phyloP scores from a whole-genome alignment of 140 eudicot genomes.

The Flaveria floridana region DNA sequence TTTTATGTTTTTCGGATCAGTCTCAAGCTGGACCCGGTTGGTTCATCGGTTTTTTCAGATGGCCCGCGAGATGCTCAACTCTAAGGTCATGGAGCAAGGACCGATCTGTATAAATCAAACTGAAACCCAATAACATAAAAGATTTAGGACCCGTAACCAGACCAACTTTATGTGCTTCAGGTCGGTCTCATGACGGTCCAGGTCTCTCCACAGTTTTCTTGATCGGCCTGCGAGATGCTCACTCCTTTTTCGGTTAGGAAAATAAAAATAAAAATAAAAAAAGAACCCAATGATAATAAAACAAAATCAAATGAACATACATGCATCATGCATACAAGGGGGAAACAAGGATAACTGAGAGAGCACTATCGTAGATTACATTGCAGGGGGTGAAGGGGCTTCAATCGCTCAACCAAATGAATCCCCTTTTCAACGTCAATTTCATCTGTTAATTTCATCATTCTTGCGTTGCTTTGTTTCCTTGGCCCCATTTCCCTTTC shows the following conservation, averaged over 20 bases:
- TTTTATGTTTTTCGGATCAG: background rate
- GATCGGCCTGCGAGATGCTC: too few relatives aligned
- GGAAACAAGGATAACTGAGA: constrained; percentile 25
- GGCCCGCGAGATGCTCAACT: background rate
- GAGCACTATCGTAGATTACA: constrained; percentile 29
- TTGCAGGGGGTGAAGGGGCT: constrained; percentile 41
- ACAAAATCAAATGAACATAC: too few relatives aligned
- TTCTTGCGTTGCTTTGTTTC: constrained; percentile 38
- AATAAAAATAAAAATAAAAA: too few relatives aligned
- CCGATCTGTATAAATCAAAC: background rate
- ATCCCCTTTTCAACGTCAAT: constrained; percentile 22
- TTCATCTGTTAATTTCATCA: constrained; percentile 16
- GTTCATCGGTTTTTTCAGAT: background rate
- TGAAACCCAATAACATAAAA: background rate
- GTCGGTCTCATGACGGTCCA: background rate
- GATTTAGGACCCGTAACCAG: background rate
- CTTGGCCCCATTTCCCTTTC: constrained; percentile 43
- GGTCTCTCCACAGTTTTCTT: background rate
- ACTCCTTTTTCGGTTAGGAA: too few relatives aligned
- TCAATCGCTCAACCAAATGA: constrained; percentile 31
- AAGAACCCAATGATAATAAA: too few relatives aligned
- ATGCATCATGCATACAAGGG: background rate
- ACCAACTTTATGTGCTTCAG: background rate
- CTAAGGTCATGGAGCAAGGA: background rate
- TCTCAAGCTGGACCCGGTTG: background rate